These are phyloP conservation scores for Vaccinium corymbosum DNA, from an alignment of 148 eudicot species.

Conservation along the genomic window DNA sequence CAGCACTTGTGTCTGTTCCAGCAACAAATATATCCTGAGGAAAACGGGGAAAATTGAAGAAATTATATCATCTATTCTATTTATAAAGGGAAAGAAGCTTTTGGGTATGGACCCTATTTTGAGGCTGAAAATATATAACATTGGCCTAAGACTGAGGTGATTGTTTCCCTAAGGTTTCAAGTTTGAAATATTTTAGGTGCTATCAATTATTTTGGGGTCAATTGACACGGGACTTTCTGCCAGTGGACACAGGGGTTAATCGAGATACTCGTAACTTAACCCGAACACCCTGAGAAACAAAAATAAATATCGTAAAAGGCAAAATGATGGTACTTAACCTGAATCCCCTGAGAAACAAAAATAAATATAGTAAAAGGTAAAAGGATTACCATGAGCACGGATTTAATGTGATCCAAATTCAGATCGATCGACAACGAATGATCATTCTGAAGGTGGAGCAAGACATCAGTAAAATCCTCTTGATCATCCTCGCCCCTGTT, in stretches of 20 bases:
- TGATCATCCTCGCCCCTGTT: background rate
- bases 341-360: no score
- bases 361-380: background rate
- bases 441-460: conserved; percentile 1
- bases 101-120: no score
- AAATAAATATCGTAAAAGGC: background rate
- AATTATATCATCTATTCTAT: no score
- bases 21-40: conserved; percentile 14
- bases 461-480: background rate
- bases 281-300: no score
- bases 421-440: background rate
- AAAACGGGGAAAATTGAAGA: background rate
- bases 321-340: background rate
- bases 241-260: background rate
- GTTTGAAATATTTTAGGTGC: background rate
- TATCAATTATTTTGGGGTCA: background rate
- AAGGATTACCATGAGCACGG: conserved; percentile 9
- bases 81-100: no score
- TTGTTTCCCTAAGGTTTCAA: background rate
- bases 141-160: no score
- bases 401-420: background rate
- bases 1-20: conserved; percentile 13
- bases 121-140: no score
- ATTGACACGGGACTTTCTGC: background rate
- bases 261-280: background rate